Evolutionary conservation across 495 filamentous ascomycete species (phyloP).

Genomic region (Annulohypoxylon maeteangense): DNA sequence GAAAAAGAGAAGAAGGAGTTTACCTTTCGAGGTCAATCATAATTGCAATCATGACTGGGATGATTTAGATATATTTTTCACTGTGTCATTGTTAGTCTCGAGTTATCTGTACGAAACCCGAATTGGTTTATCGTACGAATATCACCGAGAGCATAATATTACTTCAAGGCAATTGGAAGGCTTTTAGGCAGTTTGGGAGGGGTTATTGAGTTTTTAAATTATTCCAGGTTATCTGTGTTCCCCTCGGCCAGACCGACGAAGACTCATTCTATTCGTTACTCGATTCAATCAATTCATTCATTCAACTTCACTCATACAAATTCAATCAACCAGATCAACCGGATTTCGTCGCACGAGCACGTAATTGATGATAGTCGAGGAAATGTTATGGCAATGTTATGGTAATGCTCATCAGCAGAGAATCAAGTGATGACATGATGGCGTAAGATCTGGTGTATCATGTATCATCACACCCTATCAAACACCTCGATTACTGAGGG

Average conservation of each 20-base stretch:
- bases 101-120: conserved; percentile 25
- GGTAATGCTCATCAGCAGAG: conserved; percentile 33
- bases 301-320: conserved; percentile 8
- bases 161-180: neutral
- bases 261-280: conserved; percentile 12
- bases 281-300: conserved; percentile 20
- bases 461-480: conserved; percentile 39
- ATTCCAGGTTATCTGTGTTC: conserved; percentile 23
- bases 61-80: neutral
- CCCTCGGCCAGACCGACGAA: conserved; percentile 26
- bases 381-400: no score
- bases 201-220: conserved; percentile 37
- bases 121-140: conserved; percentile 7
- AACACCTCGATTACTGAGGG: conserved; percentile 34
- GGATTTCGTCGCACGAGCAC: conserved; percentile 35
- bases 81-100: neutral
- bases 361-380: conserved; percentile 27
- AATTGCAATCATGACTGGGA: neutral
- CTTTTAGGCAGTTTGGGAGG: conserved; percentile 41
- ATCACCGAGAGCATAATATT: neutral
- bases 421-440: conserved; percentile 41
- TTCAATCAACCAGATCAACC: conserved; percentile 17
- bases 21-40: conserved; percentile 10
- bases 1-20: conserved; percentile 9
- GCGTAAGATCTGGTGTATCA: conserved; percentile 45